Percentiles rank a stretch among this genome's conserved stretches.
These are phyloP conservation scores for Trametes hirsuta DNA, from an alignment of 1,284 basidiomycete genomes.

Conservation along the genomic window DNA sequence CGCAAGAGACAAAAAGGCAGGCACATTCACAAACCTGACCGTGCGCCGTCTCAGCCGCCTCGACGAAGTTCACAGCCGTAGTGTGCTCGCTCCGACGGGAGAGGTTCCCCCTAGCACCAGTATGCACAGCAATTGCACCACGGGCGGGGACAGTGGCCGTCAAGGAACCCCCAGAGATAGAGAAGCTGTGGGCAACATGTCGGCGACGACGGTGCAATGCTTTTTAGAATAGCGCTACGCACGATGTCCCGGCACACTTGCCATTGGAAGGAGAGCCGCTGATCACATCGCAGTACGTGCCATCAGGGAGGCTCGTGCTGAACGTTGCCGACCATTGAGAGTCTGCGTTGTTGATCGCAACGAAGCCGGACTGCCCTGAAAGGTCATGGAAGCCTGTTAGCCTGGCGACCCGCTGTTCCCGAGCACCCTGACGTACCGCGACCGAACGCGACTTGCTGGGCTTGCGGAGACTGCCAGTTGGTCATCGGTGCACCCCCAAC, in stretches of 20 bases:
- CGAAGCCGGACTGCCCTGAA: constrained; percentile 55
- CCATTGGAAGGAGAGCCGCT: constrained; percentile 45
- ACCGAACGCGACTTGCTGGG: constrained; percentile 64
- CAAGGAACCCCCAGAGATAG: constrained; percentile 56
- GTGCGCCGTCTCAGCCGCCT: constrained; percentile 56
- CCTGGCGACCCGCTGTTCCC: background rate
- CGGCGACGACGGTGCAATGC: background rate
- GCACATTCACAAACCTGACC: constrained; percentile 48
- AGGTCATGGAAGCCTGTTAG: background rate
- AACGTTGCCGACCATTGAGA: constrained; percentile 57
- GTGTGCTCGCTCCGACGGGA: constrained; percentile 19
- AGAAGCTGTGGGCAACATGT: constrained; percentile 41
- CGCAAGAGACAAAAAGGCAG: background rate
- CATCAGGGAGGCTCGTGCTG: constrained; percentile 55
- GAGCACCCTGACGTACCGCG: constrained; percentile 43
- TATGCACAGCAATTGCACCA: constrained; percentile 63
- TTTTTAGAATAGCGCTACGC: constrained; percentile 26
- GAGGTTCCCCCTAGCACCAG: constrained; percentile 39
- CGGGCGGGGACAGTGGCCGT: constrained; percentile 54
- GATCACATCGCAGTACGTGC: constrained; percentile 67
- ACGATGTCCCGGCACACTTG: constrained; percentile 55
- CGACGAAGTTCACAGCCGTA: constrained; percentile 52
- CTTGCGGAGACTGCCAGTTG: constrained; percentile 59
- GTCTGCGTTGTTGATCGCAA: constrained; percentile 68
- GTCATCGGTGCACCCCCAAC: constrained; percentile 53